Evolutionary conservation across 208 protist species (phyloP).

Genomic region (Kentomonas sorsogonicus): DNA sequence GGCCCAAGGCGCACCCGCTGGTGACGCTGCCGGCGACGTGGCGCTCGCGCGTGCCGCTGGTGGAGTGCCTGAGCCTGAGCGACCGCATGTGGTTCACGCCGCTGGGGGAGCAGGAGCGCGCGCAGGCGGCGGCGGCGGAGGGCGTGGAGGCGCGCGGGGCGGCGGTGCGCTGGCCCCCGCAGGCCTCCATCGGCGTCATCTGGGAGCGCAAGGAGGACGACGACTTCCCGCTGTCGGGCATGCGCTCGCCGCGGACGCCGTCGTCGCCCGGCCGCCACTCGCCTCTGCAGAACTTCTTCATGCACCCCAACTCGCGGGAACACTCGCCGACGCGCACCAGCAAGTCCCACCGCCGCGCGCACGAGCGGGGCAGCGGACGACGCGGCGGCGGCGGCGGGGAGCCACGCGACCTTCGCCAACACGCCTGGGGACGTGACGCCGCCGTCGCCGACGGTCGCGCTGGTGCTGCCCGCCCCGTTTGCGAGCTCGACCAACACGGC

Average conservation of each 20-base stretch:
- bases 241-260: no score
- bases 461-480: no score
- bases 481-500: no score
- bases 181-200: slow-evolving; percentile 2
- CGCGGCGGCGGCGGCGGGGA: no score
- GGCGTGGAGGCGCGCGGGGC: no score
- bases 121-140: slow-evolving; percentile 10
- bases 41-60: slow-evolving; percentile 11
- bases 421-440: no score
- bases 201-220: slow-evolving; percentile 10
- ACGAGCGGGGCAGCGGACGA: not conserved
- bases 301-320: no score
- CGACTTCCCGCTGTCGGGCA: no score
- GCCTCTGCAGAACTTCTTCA: no score
- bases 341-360: not conserved
- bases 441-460: no score
- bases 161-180: slow-evolving; percentile 12
- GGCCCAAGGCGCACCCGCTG: not conserved
- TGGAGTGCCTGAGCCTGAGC: slow-evolving; percentile 17
- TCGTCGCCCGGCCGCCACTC: no score
- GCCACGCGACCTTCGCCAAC: no score
- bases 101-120: slow-evolving; percentile 11
- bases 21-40: slow-evolving; percentile 9
- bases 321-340: not conserved
- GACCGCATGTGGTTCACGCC: slow-evolving; percentile 13